Evolutionary conservation across 129 eudicot species (phyloP).

Genomic region (Rutidosis leptorrhynchoides): DNA sequence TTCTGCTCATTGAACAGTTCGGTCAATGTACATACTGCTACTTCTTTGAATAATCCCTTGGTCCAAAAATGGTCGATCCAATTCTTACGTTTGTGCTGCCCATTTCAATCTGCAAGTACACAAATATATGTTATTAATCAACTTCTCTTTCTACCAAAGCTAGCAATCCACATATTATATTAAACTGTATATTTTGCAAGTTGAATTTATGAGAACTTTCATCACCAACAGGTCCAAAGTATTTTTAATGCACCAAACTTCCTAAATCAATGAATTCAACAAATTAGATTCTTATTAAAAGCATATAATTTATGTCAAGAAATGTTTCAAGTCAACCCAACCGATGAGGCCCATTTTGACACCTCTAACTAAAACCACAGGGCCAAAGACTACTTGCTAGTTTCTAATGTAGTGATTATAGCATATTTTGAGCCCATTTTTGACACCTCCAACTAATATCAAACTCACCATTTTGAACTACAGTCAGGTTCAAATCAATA

Average conservation of each 20-base stretch:
- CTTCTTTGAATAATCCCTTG: slow-evolving; percentile 72
- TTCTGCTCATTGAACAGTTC: too few species aligned
- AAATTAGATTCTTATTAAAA: neutral
- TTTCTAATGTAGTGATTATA: too few species aligned
- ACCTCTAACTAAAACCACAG: too few species aligned
- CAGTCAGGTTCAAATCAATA: neutral
- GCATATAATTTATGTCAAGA: too few species aligned
- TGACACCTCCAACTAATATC: neutral
- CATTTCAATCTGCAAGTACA: slow-evolving; percentile 71
- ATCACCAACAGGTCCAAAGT: neutral
- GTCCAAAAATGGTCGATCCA: slow-evolving; percentile 96
- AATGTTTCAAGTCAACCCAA: too few species aligned
- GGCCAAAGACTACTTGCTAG: neutral
- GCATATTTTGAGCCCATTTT: too few species aligned
- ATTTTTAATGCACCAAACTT: neutral
- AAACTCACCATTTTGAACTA: neutral
- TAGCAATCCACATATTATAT: neutral
- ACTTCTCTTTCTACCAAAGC: neutral
- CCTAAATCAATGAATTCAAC: neutral
- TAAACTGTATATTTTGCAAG: neutral
- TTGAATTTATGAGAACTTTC: neutral
- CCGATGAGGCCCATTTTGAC: too few species aligned
- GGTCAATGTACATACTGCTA: slow-evolving; percentile 7
- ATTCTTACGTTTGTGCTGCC: slow-evolving; percentile 90
- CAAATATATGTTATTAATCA: slow-evolving; percentile 5